phyloP scores from a whole-genome alignment of 2,329 filamentous ascomycete genomes.

The Trichoderma citrinoviride region DNA sequence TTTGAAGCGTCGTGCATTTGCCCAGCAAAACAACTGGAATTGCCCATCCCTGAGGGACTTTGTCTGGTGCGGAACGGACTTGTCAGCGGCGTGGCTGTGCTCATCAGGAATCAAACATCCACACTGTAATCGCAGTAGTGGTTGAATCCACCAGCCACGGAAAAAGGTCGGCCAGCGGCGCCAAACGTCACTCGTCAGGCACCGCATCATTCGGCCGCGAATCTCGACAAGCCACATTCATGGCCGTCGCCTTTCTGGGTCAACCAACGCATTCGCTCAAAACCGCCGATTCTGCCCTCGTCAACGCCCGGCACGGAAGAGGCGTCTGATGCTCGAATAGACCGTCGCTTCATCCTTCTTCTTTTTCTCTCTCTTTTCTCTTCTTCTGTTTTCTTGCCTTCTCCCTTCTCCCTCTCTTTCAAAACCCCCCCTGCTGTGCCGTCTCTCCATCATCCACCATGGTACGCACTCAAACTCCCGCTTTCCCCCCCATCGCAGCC shows the following conservation, averaged over 20 bases:
- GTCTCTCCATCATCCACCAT: slow-evolving; percentile 29
- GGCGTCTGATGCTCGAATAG: slow-evolving; percentile 31
- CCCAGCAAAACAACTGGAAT: background rate
- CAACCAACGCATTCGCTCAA: background rate
- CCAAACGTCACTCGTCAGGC: slow-evolving; percentile 36
- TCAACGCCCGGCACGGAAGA: slow-evolving; percentile 14
- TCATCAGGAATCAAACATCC: slow-evolving; percentile 9
- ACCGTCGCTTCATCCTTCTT: slow-evolving; percentile 20
- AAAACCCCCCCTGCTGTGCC: slow-evolving; percentile 21
- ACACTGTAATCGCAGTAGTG: too few species aligned
- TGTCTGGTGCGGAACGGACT: background rate
- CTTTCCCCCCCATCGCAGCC: slow-evolving; percentile 12
- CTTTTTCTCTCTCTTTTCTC: background rate
- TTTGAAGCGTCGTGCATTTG: slow-evolving; percentile 7
- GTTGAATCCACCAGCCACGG: slow-evolving; percentile 29
- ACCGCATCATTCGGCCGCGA: slow-evolving; percentile 32
- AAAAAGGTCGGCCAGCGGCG: slow-evolving; percentile 38
- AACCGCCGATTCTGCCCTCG: background rate
- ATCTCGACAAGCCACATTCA: slow-evolving; percentile 32
- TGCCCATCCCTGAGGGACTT: slow-evolving; percentile 10
- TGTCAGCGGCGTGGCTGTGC: slow-evolving; percentile 26
- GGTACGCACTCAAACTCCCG: slow-evolving; percentile 31
- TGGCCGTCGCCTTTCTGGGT: slow-evolving; percentile 22
- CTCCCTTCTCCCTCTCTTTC: slow-evolving; percentile 1
- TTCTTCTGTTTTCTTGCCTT: background rate